Conservation (phyloP, 2,329 filamentous ascomycete species). For the Fusarium heterosporum region DNA sequence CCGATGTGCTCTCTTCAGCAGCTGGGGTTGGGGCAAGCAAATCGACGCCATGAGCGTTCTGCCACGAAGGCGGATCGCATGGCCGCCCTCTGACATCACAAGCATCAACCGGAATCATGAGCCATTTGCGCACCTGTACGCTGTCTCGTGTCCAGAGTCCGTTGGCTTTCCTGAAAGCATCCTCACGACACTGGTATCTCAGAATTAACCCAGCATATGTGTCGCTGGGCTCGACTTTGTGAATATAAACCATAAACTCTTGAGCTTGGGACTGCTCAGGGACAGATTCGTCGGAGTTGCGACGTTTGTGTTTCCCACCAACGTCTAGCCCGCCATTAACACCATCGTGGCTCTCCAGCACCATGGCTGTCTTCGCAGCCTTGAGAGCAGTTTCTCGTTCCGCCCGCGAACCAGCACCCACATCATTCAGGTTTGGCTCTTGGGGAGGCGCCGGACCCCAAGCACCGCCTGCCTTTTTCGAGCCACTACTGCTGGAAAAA, state of each 20-base stretch:
- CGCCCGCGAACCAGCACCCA: slow-evolving; percentile 65
- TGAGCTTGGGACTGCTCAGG: slow-evolving; percentile 68
- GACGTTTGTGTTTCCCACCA: slow-evolving; percentile 69
- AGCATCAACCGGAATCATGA: slow-evolving; percentile 89
- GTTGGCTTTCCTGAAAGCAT: slow-evolving; percentile 87
- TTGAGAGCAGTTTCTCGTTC: slow-evolving; percentile 67
- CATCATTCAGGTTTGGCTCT: slow-evolving; percentile 57
- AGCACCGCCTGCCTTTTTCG: slow-evolving; percentile 37
- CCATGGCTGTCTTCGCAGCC: slow-evolving; percentile 67
- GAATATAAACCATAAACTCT: slow-evolving; percentile 89
- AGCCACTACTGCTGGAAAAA: slow-evolving; percentile 28
- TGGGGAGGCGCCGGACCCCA: slow-evolving; percentile 64
- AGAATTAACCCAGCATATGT: slow-evolving; percentile 93
- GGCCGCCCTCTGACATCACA: slow-evolving; percentile 84
- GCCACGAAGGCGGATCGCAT: slow-evolving; percentile 64
- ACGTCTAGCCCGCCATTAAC: slow-evolving; percentile 69
- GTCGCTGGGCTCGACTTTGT: slow-evolving; percentile 84
- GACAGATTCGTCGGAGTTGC: slow-evolving; percentile 74
- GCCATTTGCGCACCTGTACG: slow-evolving; percentile 83
- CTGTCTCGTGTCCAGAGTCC: slow-evolving; percentile 95
- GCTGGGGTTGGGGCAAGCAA: slow-evolving; percentile 63
- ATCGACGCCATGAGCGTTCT: slow-evolving; percentile 58
- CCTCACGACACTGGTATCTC: slow-evolving; percentile 86
- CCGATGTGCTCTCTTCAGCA: slow-evolving; percentile 45
- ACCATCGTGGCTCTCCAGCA: slow-evolving; percentile 71